Conservation (phyloP, 2,329 filamentous ascomycete genomes). For the Sporothrix sp. region DNA sequence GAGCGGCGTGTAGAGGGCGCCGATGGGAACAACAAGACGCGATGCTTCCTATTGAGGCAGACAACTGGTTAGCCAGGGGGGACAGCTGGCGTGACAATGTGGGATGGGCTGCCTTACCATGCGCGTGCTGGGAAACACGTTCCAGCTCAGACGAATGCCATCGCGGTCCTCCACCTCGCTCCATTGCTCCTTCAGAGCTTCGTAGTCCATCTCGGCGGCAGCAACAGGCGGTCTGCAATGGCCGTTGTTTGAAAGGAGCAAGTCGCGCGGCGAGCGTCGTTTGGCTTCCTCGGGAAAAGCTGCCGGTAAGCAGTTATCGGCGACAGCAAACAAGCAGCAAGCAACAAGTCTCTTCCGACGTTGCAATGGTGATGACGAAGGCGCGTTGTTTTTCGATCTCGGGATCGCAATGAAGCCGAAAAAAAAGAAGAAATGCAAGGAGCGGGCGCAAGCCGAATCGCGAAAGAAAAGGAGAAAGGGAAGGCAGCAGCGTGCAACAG, state of each 20-base stretch:
- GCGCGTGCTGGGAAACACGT: constrained; percentile 93
- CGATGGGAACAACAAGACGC: constrained; percentile 88
- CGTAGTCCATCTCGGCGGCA: constrained; percentile 65
- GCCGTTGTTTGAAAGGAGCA: too few species aligned
- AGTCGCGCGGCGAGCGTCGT: too few species aligned
- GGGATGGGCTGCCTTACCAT: constrained; percentile 70
- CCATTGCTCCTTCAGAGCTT: constrained; percentile 90
- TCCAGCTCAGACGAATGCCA: constrained; percentile 94
- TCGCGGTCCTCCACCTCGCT: constrained; percentile 93
- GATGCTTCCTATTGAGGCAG: constrained; percentile 64
- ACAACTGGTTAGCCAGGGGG: not conserved
- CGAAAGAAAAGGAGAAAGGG: not conserved
- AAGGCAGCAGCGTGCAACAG: not conserved
- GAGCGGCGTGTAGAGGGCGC: constrained; percentile 86
- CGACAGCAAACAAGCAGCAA: too few species aligned
- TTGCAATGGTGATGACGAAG: too few species aligned
- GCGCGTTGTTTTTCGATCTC: too few species aligned
- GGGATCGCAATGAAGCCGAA: too few species aligned
- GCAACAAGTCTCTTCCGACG: too few species aligned
- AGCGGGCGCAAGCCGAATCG: too few species aligned
- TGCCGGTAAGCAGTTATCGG: too few species aligned
- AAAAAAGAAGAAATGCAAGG: not conserved
- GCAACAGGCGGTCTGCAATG: not conserved
- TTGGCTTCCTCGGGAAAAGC: too few species aligned
- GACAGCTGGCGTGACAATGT: not conserved